Percentiles rank a stretch among this genome's conserved stretches.
Evolutionary conservation across 2,329 filamentous ascomycete species (phyloP).

Genomic region (Diplodia seriata): DNA sequence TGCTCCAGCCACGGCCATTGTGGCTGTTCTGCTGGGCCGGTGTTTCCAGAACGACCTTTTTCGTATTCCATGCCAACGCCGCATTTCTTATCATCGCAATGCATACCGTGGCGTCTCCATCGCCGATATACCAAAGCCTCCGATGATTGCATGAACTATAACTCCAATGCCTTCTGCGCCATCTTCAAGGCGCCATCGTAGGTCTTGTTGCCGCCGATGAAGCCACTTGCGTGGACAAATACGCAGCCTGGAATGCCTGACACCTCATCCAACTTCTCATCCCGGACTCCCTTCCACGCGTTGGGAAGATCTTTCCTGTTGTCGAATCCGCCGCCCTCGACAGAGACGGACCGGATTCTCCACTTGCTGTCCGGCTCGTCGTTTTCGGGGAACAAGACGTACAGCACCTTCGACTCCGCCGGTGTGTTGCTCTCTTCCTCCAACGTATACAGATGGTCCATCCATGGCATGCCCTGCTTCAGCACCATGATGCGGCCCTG

Average conservation of each 20-base stretch:
- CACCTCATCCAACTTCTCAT: conserved; percentile 80
- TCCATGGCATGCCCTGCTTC: conserved; percentile 86
- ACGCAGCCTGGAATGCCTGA: conserved; percentile 75
- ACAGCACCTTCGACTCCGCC: conserved; percentile 69
- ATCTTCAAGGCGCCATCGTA: conserved; percentile 87
- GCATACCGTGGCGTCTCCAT: neutral
- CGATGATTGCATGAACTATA: neutral
- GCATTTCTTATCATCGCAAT: neutral
- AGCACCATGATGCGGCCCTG: conserved; percentile 83
- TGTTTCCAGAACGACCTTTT: conserved; percentile 2
- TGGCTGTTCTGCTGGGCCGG: conserved; percentile 1
- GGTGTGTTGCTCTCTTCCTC: conserved; percentile 64
- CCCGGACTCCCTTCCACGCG: conserved; percentile 88
- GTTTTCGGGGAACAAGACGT: conserved; percentile 91
- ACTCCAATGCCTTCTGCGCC: conserved; percentile 71
- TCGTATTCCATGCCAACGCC: conserved; percentile 6
- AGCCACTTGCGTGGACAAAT: conserved; percentile 93
- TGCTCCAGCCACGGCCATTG: conserved; percentile 7
- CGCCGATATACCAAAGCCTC: neutral
- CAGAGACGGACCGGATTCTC: conserved; percentile 92
- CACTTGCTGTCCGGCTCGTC: conserved; percentile 78
- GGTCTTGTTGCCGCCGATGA: conserved; percentile 94
- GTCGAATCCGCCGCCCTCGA: conserved; percentile 83
- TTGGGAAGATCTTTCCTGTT: conserved; percentile 92
- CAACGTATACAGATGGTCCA: conserved; percentile 90